Percentiles rank a stretch among this genome's conserved stretches.
These are phyloP conservation scores for Rhynchosporium graminicola DNA, from an alignment of 2,329 filamentous ascomycete species.

Conservation along the genomic window DNA sequence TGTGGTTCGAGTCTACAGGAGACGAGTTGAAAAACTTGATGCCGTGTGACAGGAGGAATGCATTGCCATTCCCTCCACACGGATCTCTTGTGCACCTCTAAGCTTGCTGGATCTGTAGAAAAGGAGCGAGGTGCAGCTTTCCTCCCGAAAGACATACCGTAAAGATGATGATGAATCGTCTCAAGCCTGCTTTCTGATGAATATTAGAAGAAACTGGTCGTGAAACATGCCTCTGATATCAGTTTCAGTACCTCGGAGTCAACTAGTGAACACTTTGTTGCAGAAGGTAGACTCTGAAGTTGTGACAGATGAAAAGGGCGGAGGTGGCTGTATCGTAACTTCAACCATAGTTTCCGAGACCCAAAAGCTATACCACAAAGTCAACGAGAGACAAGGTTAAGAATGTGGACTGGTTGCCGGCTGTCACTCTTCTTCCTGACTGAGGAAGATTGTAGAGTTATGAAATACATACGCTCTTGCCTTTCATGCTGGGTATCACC, in stretches of 20 bases:
- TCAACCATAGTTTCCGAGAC: background rate
- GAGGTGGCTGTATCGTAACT: background rate
- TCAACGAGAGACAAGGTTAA: too few relatives aligned
- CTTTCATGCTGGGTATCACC: too few relatives aligned
- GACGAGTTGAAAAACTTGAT: conserved; percentile 1
- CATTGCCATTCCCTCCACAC: conserved; percentile 16
- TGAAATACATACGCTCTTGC: too few relatives aligned
- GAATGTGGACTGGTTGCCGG: too few relatives aligned
- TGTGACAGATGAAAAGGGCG: background rate
- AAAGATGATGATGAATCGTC: background rate
- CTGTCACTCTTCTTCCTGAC: too few relatives aligned
- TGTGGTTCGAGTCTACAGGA: conserved; percentile 9
- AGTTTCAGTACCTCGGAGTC: background rate
- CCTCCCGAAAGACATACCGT: background rate
- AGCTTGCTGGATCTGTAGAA: conserved; percentile 16
- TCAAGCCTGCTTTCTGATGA: background rate
- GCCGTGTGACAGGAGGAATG: conserved; percentile 4
- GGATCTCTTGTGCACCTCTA: conserved; percentile 15
- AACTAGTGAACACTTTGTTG: background rate
- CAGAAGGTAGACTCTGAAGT: background rate
- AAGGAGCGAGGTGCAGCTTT: conserved; percentile 17
- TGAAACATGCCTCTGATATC: background rate
- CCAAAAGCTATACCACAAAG: too few relatives aligned
- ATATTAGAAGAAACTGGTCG: background rate
- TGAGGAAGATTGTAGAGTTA: too few relatives aligned